Evolutionary conservation across 768 basidiomycete genomes (phyloP), one percentile per base, ranked within the genome.

Genomic region (Cytidiella melzeri): DNA sequence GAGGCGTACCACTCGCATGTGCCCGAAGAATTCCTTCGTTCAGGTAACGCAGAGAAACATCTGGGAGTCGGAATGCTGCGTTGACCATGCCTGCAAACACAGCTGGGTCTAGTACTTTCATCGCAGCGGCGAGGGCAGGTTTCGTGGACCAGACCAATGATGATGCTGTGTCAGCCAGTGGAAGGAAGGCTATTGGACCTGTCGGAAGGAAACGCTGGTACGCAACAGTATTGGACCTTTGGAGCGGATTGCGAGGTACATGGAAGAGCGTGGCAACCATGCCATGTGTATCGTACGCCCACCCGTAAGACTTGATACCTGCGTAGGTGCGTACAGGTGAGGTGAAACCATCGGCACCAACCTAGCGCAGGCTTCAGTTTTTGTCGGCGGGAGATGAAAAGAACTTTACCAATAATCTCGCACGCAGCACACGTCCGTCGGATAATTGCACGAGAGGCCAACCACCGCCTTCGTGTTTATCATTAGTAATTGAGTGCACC

Each of bases 141-240:
- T 73, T 79, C 0, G 89, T 95, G 18, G 92, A 94, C 96, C 96
- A 98, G 5, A 97, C 96, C 43, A 98, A 74, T 3, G 94, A 93
- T 9, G 92, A 90, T 2, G 73, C 71, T 0, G 82, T 85, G 0
- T 80, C 69, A 1, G 85, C 85, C 38, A 97, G 76, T 0, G 95
- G 96, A 19, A 98, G 76, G 71, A 96, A 98, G 0, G 94, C 94
- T 38, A 98, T 85, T 2, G 95, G 95, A 0, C 96, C 95, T 4
- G 92, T 92, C 2, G 93, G 87, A 18, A 98, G 77, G 72, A 97
- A 97, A 19, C 94, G 76, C 64, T 98, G 96, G 67, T 87, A 98
- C 0, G 92, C 94, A 0, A 83, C 89, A 5, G 79, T 81, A 59
- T 90, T 91, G 9, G 77, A 78, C 7, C 69, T 69, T 61, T 83